phyloP scores from a whole-genome alignment of 2,329 filamentous ascomycete species.

The Diplodia seriata region DNA sequence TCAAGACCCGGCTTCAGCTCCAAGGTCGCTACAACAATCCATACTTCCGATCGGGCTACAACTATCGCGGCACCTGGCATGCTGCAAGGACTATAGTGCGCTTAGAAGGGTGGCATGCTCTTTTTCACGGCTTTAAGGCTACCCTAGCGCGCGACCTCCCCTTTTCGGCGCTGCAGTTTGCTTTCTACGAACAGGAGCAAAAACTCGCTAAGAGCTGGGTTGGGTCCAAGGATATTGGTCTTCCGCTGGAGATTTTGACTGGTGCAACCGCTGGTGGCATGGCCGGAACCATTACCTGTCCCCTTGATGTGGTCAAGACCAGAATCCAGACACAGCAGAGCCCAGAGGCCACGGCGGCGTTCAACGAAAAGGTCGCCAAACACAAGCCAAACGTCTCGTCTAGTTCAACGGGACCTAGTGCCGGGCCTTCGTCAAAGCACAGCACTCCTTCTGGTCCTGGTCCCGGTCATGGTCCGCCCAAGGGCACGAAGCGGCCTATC shows the following conservation, averaged over 20 bases:
- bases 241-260: constrained; percentile 84
- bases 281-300: constrained; percentile 92
- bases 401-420: constrained; percentile 8
- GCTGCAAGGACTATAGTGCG: constrained; percentile 85
- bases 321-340: constrained; percentile 91
- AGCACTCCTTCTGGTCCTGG: constrained; percentile 37
- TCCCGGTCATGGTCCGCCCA: constrained; percentile 39
- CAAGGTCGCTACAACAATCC: constrained; percentile 97
- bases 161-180: constrained; percentile 95
- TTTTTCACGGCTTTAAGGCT: constrained; percentile 97
- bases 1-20: constrained; percentile 95
- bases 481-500: constrained; percentile 71
- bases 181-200: constrained; percentile 96
- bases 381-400: background rate
- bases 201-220: constrained; percentile 80
- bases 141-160: constrained; percentile 93
- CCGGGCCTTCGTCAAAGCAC: constrained; percentile 41
- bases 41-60: constrained; percentile 91
- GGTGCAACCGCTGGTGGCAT: constrained; percentile 89
- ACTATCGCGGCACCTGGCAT: constrained; percentile 86
- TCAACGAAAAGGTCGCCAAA: background rate
- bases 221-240: constrained; percentile 81
- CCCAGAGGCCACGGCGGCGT: constrained; percentile 45
- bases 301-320: constrained; percentile 96
- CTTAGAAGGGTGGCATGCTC: constrained; percentile 79